Evolutionary conservation across 805 yeast species (phyloP).

Genomic region (Cyberlindnera saturnus): DNA sequence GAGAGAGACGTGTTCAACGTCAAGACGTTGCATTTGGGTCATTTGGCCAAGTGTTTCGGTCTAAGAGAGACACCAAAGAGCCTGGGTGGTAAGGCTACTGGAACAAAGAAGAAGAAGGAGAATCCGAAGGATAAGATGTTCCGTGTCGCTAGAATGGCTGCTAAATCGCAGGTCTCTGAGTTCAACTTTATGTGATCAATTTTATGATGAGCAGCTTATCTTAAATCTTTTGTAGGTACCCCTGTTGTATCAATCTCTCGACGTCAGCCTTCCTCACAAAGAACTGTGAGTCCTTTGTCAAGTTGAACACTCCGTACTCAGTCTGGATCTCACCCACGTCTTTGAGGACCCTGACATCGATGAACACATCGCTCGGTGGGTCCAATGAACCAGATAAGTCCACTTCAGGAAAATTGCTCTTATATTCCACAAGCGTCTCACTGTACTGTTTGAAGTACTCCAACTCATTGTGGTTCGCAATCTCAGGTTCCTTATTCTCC

Average conservation of each 20-base stretch:
- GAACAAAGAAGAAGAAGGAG: slow-evolving; percentile 44
- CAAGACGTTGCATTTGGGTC: slow-evolving; percentile 84
- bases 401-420: slow-evolving; percentile 72
- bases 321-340: slow-evolving; percentile 98
- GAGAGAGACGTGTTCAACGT: slow-evolving; percentile 82
- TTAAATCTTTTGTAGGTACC: slow-evolving; percentile 71
- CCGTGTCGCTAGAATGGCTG: slow-evolving; percentile 65
- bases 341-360: slow-evolving; percentile 87
- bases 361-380: slow-evolving; percentile 88
- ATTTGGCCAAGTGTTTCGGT: slow-evolving; percentile 91
- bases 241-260: slow-evolving; percentile 89
- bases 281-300: slow-evolving; percentile 90
- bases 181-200: slow-evolving; percentile 48
- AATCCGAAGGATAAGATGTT: slow-evolving; percentile 71
- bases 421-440: slow-evolving; percentile 67
- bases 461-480: slow-evolving; percentile 71
- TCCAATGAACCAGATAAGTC: slow-evolving; percentile 85
- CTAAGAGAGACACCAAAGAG: slow-evolving; percentile 90
- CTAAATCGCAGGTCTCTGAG: slow-evolving; percentile 59
- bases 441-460: slow-evolving; percentile 69
- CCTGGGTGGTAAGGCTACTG: slow-evolving; percentile 43
- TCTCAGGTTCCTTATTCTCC: slow-evolving; percentile 54
- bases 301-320: slow-evolving; percentile 91
- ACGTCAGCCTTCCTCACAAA: slow-evolving; percentile 93
- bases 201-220: not conserved